Base-by-base conservation (phyloP, 208 protist species). In the Leishmania martiniquensis region DNA sequence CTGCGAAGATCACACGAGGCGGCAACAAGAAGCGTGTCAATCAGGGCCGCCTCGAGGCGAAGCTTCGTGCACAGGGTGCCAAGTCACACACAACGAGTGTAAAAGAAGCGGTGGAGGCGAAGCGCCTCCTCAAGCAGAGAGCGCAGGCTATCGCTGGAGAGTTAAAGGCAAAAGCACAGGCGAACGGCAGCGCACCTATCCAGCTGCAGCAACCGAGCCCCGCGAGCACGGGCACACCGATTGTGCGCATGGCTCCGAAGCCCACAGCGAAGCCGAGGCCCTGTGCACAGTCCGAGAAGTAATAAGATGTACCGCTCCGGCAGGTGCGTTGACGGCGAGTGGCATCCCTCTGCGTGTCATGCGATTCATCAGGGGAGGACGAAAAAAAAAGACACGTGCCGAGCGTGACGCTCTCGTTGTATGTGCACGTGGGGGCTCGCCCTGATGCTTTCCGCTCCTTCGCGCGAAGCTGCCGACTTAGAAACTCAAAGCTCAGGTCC, bases 11-110 rank as follows among this genome's bases (percentile, higher is more conserved):
- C 74, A 97, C 93, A 2, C 89, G 93, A 37, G 93, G 93, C 68
- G 93, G 93, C 20, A 93, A 97, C 84, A 97, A 97, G 82, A 92
- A 90, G 80, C 93, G 91, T n/a, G 83, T 93, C 54, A 97, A 97
- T 77, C 84, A 89, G 49, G 87, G 83, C 39, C 83, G 93, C 1
- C 81, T 84, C 32, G 87, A 95, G 76, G 91, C 90, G 32, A 97
- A 97, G 80, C 54, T 92, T 66, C 81, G 88, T 17, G 93, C 93
- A 6, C 88, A 95, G 74, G 93, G 93, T 13, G 88, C 78, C 32
- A 97, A 97, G 78, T 78, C 69, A 17, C 93, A 97, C 80, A 84
- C 89, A n/a, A 88, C 87, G 20, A 85, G 83, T 10, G 84, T 86
- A 1, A 92, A 93, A 71, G 93, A 95, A 39, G 72, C 88, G 22